phyloP scores from a whole-genome alignment of 1,284 basidiomycete species.

The Puccinia polysora region DNA sequence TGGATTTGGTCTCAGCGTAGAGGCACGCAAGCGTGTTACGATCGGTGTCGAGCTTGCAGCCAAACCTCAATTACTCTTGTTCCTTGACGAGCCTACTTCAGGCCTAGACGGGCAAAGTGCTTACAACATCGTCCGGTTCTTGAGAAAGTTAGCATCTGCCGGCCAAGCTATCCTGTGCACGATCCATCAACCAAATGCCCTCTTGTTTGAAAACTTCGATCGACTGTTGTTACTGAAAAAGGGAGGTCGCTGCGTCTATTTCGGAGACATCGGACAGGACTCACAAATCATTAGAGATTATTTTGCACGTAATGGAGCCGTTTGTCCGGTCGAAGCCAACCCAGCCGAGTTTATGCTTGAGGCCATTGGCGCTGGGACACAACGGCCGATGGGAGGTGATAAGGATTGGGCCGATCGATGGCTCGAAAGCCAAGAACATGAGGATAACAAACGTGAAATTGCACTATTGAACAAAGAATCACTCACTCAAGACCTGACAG shows the following conservation, averaged over 20 bases:
- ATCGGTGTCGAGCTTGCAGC: slow-evolving; percentile 63
- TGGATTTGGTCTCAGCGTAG: slow-evolving; percentile 58
- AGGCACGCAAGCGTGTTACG: slow-evolving; percentile 60
- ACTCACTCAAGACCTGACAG: slow-evolving; percentile 41
- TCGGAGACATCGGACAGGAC: slow-evolving; percentile 59
- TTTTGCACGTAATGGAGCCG: slow-evolving; percentile 58
- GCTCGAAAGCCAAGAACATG: slow-evolving; percentile 55
- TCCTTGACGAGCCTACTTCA: slow-evolving; percentile 59
- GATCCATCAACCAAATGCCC: slow-evolving; percentile 66
- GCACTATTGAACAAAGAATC: slow-evolving; percentile 43
- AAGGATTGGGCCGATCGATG: slow-evolving; percentile 75
- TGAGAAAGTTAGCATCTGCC: slow-evolving; percentile 72
- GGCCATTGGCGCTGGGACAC: slow-evolving; percentile 70
- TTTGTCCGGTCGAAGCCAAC: slow-evolving; percentile 58
- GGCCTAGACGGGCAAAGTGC: slow-evolving; percentile 84
- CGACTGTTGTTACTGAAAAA: slow-evolving; percentile 57
- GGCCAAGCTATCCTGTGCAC: slow-evolving; percentile 65
- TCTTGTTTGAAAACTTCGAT: slow-evolving; percentile 65
- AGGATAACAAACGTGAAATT: slow-evolving; percentile 54
- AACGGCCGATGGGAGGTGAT: slow-evolving; percentile 60
- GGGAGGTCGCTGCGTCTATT: slow-evolving; percentile 59
- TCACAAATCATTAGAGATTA: slow-evolving; percentile 58
- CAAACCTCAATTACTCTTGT: slow-evolving; percentile 54
- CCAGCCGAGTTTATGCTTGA: slow-evolving; percentile 54
- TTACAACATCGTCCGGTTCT: slow-evolving; percentile 74